Evolutionary conservation across 164 flowering plant species (phyloP), one percentile per base, ranked within the genome.

Genomic region (Macadamia integrifolia): DNA sequence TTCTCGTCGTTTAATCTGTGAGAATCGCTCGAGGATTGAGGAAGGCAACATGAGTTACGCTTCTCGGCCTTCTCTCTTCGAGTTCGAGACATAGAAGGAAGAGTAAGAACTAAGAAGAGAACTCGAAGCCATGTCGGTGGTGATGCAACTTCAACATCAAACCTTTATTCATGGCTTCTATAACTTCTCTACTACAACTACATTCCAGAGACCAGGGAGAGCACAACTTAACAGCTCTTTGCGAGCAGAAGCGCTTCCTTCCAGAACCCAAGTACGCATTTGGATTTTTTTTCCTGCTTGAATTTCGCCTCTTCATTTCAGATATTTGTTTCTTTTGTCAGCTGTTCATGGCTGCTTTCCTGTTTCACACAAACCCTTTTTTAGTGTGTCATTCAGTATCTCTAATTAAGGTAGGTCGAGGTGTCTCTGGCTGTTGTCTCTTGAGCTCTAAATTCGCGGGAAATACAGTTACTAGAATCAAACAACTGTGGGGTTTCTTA

Each of bases 251-350:
- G 70, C 73, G 1, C 23, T 61, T 69, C 78, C 87, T 52, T 83
- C 93, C 42, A 85, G 83, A 74, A 88, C 93, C 78, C 93, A 84
- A 74, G 91, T 84, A 69, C 53, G 28, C 63, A 58, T 69, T 9
- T 35, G 70, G 62, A 49, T 58, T 9, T 29, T 9, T 10, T 63
- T 42, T 46, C 15, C 13, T 29, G 14, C 61, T 2, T 6, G 5
- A 10, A 29, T 58, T 28, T 29, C 15, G 14, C 30, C 30, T 58
- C 0, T 29, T 58, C 15, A 9, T 58, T 35, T 29, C 61, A 58
- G 15, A 58, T 10, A 13, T 58, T 29, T 13, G 6, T 30, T 58
- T 6, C 15, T 3, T 53, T 53, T 11, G 1, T 46, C 1, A 46
- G 6, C 50, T 46, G 13, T 11, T 11, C 50, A 46, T 46, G 50